Evolutionary conservation across 2,329 filamentous ascomycete genomes (phyloP), one percentile per base, ranked within the genome.

Genomic region (Trichophaea hybrida): DNA sequence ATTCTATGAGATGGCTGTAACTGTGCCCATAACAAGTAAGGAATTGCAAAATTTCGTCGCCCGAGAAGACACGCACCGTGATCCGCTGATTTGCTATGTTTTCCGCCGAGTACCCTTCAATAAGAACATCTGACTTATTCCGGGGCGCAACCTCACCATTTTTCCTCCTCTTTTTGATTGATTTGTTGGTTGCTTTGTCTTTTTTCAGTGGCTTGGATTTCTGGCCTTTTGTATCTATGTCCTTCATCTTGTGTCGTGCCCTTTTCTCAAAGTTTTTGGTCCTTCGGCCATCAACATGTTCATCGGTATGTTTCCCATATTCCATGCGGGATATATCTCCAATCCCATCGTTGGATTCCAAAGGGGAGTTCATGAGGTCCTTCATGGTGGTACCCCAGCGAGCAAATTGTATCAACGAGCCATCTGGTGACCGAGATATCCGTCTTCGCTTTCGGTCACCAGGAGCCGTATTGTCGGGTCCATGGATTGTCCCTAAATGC

Each of bases 101-200:
- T 2, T 75, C 69, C 0, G 81, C 82, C 10, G 72, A 72, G 62
- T 84, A 85, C 17, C 77, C 77, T 5, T 74, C 70, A 70, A 82
- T 77, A 6, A 83, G 72, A 44, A 78, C 75, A 57, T 73, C 74
- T 12, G 63, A 62, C 59, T 63, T 68, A 46, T 62, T 69, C 33
- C 59, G 61, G 31, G 61, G 69, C 35, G 53, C 58, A 6, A 50
- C 58, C 31, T 67, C 64, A 6, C 61, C 58, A 37, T 57, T 67
- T 52, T 62, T 68, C 67, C 67, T 70, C 62, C 66, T 71, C 59
- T 43, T 61, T 58, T 40, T 55, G 58, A 31, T 61, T 59, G 13
- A 33, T 15, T 55, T 61, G 17, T 10, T 40, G 35, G 31, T n/a
- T n/a, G 34, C 17, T 15, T 43, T n/a, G 12, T n/a, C 4, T 58